Conservation (phyloP, 768 basidiomycete species). For the Suillus sp. region DNA sequence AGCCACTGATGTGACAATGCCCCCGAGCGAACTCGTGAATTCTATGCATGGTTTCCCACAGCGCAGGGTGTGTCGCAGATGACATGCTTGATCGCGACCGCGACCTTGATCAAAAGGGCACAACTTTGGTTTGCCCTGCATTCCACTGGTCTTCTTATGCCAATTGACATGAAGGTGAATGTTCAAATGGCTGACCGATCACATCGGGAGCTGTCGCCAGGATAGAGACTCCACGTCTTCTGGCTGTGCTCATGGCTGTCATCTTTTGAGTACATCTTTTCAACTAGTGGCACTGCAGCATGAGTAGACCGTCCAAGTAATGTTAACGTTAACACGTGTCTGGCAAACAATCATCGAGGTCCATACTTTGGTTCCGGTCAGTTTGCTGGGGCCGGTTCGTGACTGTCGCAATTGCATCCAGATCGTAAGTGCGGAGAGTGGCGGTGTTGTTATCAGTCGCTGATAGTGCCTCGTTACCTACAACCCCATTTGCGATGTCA, state of each 20-base stretch:
- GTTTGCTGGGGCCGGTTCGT: not conserved
- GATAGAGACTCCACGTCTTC: conserved; percentile 39
- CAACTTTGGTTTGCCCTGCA: conserved; percentile 16
- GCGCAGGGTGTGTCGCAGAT: conserved; percentile 57
- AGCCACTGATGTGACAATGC: not conserved
- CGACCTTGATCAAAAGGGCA: conserved; percentile 52
- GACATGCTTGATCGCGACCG: conserved; percentile 55
- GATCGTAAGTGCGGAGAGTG: not conserved
- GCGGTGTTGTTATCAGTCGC: not conserved
- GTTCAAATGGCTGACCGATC: conserved; percentile 49
- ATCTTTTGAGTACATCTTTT: conserved; percentile 9
- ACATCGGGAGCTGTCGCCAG: conserved; percentile 49
- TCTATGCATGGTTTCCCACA: conserved; percentile 14
- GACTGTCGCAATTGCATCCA: no score
- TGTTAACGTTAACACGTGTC: not conserved
- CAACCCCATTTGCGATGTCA: not conserved
- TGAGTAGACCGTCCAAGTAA: conserved; percentile 1
- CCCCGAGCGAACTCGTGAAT: not conserved
- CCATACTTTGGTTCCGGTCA: conserved; percentile 3
- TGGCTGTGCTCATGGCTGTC: conserved; percentile 31
- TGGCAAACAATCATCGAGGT: conserved; percentile 12
- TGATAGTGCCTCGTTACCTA: not conserved
- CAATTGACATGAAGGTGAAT: conserved; percentile 34
- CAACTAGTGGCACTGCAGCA: conserved; percentile 13
- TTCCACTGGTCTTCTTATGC: not conserved